Conservation (phyloP, 148 eudicot genomes). For the Vaccinium vitisidaea region DNA sequence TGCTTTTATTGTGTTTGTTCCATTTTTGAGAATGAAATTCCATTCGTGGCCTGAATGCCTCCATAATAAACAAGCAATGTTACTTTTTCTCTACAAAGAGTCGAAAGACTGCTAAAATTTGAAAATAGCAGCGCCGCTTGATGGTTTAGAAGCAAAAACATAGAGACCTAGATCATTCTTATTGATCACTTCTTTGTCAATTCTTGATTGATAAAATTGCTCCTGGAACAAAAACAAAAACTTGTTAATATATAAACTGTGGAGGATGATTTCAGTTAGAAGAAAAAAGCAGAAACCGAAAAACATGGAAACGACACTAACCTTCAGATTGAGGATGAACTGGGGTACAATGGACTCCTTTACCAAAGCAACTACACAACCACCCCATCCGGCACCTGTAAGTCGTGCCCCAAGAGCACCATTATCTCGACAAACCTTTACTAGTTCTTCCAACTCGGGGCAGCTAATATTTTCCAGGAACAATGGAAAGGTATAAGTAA, state of each 20-base stretch:
- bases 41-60: background rate
- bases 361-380: slow-evolving; percentile 87
- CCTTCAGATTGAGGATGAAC: slow-evolving; percentile 89
- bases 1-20: no score
- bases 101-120: slow-evolving; percentile 40
- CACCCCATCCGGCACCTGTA: slow-evolving; percentile 99
- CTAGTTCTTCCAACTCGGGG: slow-evolving; percentile 93
- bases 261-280: background rate
- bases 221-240: slow-evolving; percentile 40
- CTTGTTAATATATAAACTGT: background rate
- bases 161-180: slow-evolving; percentile 72
- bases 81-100: no score
- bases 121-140: slow-evolving; percentile 89
- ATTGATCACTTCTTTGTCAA: slow-evolving; percentile 65
- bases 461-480: slow-evolving; percentile 40
- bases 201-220: slow-evolving; percentile 74
- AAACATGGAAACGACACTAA: slow-evolving; percentile 18
- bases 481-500: background rate
- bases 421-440: slow-evolving; percentile 61
- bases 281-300: background rate
- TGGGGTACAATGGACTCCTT: slow-evolving; percentile 80
- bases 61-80: background rate
- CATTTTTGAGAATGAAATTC: background rate
- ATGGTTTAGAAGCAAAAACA: slow-evolving; percentile 87
- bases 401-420: slow-evolving; percentile 95